Conservation (phyloP, 805 yeast species). For the Alloascoidea hylecoeti region DNA sequence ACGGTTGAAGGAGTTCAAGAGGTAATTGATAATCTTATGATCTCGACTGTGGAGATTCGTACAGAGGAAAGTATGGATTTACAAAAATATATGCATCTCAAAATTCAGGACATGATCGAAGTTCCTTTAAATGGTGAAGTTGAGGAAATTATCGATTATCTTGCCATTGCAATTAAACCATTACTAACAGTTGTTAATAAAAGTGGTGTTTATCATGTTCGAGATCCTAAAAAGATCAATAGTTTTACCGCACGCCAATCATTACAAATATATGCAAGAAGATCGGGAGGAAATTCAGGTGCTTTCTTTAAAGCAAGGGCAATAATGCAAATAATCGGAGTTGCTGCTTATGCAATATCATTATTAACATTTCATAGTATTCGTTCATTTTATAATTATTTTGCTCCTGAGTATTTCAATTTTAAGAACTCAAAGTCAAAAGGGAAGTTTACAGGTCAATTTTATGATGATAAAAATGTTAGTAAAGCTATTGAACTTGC, state of each 20-base stretch:
- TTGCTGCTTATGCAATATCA: slow-evolving; percentile 43
- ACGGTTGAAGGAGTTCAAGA: slow-evolving; percentile 80
- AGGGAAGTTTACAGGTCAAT: slow-evolving; percentile 51
- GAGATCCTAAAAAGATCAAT: slow-evolving; percentile 55
- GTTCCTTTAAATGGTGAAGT: slow-evolving; percentile 21
- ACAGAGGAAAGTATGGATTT: slow-evolving; percentile 79
- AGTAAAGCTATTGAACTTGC: slow-evolving; percentile 28
- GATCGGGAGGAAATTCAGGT: slow-evolving; percentile 6
- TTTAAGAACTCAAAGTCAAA: slow-evolving; percentile 14
- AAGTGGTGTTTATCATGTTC: slow-evolving; percentile 44
- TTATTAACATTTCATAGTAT: slow-evolving; percentile 70
- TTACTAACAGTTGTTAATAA: slow-evolving; percentile 48
- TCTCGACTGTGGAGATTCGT: slow-evolving; percentile 71
- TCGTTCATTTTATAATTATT: slow-evolving; percentile 55
- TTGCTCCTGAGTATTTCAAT: slow-evolving; percentile 3
- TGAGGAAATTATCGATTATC: slow-evolving; percentile 26
- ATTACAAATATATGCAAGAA: slow-evolving; percentile 28
- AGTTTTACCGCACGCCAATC: slow-evolving; percentile 61
- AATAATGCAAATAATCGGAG: slow-evolving; percentile 40
- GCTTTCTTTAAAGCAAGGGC: slow-evolving; percentile 12
- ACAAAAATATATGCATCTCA: slow-evolving; percentile 59
- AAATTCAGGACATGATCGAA: slow-evolving; percentile 32
- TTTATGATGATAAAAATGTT: slow-evolving; percentile 40
- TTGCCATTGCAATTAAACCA: slow-evolving; percentile 58
- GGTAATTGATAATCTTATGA: slow-evolving; percentile 56